Evolutionary conservation across 75 land plant species (phyloP).

Genomic region (Larix kaempferi): DNA sequence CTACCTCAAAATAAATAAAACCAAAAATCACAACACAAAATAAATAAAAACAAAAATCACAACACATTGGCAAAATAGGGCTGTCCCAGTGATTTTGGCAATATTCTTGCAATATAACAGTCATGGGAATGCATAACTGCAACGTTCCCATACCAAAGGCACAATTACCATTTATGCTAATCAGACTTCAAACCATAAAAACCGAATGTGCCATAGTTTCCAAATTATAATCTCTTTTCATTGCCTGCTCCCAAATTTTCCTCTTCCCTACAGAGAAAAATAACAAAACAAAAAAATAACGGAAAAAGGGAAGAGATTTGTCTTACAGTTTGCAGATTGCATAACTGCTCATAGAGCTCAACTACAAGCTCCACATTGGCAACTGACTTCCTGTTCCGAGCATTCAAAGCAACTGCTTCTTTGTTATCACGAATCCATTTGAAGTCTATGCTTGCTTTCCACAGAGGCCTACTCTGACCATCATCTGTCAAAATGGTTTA

Average conservation of each 20-base stretch:
- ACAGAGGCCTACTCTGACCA: constrained; percentile 28
- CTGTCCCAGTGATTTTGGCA: too few species aligned
- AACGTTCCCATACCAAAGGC: neutral
- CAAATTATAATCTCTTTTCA: neutral
- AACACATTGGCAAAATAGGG: too few species aligned
- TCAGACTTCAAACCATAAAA: neutral
- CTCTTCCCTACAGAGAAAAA: neutral
- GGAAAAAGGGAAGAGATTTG: neutral
- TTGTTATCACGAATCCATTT: constrained; percentile 96
- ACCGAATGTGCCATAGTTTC: neutral
- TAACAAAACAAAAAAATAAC: neutral
- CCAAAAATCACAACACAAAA: too few species aligned
- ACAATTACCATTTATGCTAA: neutral
- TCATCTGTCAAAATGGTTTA: neutral
- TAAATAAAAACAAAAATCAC: too few species aligned
- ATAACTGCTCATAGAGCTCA: constrained; percentile 60
- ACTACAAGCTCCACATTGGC: constrained; percentile 84
- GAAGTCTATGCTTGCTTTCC: constrained; percentile 91
- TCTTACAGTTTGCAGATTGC: constrained; percentile 60
- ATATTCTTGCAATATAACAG: too few species aligned
- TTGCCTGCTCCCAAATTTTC: neutral
- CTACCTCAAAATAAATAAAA: too few species aligned
- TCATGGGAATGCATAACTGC: too few species aligned
- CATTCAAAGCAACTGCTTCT: constrained; percentile 67
- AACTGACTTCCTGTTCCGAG: constrained; percentile 62